phyloP scores from a whole-genome alignment of 805 yeast species.

The Crinitomyces ghanaensis region DNA sequence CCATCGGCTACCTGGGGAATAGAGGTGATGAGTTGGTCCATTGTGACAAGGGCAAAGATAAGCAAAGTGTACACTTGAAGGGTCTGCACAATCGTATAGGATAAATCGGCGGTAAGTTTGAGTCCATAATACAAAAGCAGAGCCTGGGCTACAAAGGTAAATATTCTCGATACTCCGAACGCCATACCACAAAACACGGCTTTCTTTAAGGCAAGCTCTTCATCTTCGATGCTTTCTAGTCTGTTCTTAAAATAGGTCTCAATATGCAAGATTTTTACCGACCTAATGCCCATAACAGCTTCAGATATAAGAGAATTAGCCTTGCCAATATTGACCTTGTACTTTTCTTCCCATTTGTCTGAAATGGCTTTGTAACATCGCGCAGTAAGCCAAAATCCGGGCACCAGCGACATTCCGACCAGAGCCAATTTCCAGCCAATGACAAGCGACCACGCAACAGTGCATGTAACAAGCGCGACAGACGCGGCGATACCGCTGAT shows the following conservation, averaged over 20 bases:
- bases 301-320: slow-evolving; percentile 32
- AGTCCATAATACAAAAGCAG: slow-evolving; percentile 72
- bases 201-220: slow-evolving; percentile 36
- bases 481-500: slow-evolving; percentile 45
- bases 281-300: slow-evolving; percentile 44
- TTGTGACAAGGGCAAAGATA: slow-evolving; percentile 58
- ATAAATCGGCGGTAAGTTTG: slow-evolving; percentile 46
- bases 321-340: slow-evolving; percentile 33
- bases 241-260: slow-evolving; percentile 35
- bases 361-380: slow-evolving; percentile 40
- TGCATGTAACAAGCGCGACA: slow-evolving; percentile 41
- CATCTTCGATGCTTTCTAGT: slow-evolving; percentile 26
- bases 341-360: slow-evolving; percentile 45
- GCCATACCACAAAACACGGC: slow-evolving; percentile 59
- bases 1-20: slow-evolving; percentile 79
- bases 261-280: slow-evolving; percentile 50
- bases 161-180: slow-evolving; percentile 42
- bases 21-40: slow-evolving; percentile 46
- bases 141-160: slow-evolving; percentile 54
- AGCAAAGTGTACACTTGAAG: slow-evolving; percentile 63
- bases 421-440: slow-evolving; percentile 81
- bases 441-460: slow-evolving; percentile 66
- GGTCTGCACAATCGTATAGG: slow-evolving; percentile 45
- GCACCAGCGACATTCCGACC: slow-evolving; percentile 69
- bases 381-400: slow-evolving; percentile 45